Conservation (phyloP, 176 grass and related monocot genomes). For the Guadua angustifolia region DNA sequence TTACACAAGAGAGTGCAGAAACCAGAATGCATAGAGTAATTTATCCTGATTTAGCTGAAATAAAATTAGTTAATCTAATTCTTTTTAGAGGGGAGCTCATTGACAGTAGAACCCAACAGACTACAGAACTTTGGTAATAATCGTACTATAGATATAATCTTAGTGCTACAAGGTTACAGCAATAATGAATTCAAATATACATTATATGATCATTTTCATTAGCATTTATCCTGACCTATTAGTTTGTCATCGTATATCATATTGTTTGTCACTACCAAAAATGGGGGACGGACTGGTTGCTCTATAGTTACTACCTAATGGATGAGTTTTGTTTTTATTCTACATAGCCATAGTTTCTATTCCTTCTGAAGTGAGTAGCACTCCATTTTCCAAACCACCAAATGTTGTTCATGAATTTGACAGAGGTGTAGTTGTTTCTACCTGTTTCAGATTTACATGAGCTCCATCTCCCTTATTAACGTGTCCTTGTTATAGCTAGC, state of each 20-base stretch:
- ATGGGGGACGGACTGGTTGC: not conserved
- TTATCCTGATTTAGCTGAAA: not conserved
- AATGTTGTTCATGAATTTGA: constrained; percentile 20
- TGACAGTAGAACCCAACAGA: not conserved
- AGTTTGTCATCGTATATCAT: not conserved
- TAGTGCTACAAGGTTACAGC: not conserved
- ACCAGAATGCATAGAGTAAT: not conserved
- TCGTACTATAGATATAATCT: not conserved
- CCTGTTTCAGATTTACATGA: not conserved
- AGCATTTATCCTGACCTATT: not conserved
- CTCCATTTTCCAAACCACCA: not conserved
- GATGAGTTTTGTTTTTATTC: not conserved
- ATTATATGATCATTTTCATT: not conserved
- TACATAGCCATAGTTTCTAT: constrained; percentile 3
- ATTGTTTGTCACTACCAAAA: not conserved
- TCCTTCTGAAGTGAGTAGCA: not conserved
- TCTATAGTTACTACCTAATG: not conserved
- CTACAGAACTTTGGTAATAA: not conserved
- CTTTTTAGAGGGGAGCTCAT: not conserved
- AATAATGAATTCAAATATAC: not conserved
- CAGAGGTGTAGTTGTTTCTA: not conserved
- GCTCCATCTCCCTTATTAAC: not conserved
- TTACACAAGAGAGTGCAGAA: not conserved
- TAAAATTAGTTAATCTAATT: not conserved
- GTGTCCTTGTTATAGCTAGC: not conserved